Percentiles rank a stretch among this genome's conserved stretches.
Evolutionary conservation across 768 basidiomycete genomes (phyloP).

Genomic region (Podaxis carcinomalis): DNA sequence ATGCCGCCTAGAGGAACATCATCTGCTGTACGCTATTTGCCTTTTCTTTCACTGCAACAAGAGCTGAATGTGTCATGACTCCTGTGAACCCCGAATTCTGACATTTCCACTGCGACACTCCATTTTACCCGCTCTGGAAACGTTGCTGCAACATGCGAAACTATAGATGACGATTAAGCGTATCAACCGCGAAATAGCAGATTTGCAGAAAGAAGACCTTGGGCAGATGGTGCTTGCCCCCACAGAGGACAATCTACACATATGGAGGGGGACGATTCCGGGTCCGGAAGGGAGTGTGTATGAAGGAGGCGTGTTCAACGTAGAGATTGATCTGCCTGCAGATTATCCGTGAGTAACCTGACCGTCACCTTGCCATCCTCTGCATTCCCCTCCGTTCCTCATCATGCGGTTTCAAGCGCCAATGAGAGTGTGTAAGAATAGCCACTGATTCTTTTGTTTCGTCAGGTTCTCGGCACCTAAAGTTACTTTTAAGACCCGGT

Average conservation of each 20-base stretch:
- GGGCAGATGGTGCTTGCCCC: slow-evolving; percentile 70
- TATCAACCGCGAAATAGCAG: slow-evolving; percentile 77
- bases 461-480: slow-evolving; percentile 74
- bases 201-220: slow-evolving; percentile 79
- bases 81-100: background rate
- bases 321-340: slow-evolving; percentile 58
- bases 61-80: background rate
- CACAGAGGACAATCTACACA: slow-evolving; percentile 56
- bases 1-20: slow-evolving; percentile 9
- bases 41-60: background rate
- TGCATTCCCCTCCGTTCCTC: background rate
- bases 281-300: slow-evolving; percentile 82
- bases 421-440: background rate
- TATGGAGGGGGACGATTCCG: slow-evolving; percentile 76
- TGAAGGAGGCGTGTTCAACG: slow-evolving; percentile 71
- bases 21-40: background rate
- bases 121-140: background rate
- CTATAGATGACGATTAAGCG: slow-evolving; percentile 66
- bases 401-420: slow-evolving; percentile 5
- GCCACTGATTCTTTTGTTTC: background rate
- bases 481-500: slow-evolving; percentile 74
- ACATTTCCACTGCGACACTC: background rate
- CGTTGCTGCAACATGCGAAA: background rate
- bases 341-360: slow-evolving; percentile 72
- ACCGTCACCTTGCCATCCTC: background rate